Base-by-base conservation (phyloP, 2,329 filamentous ascomycete genomes). In the Aspergillus chevalieri region DNA sequence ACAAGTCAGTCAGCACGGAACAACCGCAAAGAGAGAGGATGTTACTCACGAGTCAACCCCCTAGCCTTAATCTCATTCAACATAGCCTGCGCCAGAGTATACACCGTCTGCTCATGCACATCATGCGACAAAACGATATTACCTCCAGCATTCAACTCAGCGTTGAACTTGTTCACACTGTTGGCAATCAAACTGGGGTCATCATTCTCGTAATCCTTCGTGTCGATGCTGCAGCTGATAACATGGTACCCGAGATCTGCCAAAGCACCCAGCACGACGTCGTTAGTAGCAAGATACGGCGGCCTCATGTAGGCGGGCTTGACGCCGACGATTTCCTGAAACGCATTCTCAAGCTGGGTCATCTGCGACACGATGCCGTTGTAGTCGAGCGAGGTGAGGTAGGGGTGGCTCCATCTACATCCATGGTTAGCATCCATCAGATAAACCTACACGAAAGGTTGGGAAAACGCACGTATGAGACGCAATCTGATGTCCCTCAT, bases 241-340 rank as follows among this genome's bases (percentile, higher is more conserved):
- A 76, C 64, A 52, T 75, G 72, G 55, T 78, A 78, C 1, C 68
- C 69, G 9, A 78, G 63, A 3, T 65, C 63, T 2, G 52, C 57
- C 66, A 78, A 66, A 2, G 63, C 67, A 2, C 52, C 30, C 4
- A 71, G 55, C 12, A 69, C 68, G 2, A 57, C 45, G 7, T 53
- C 61, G 33, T 65, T 65, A 41, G 66, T 65, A 4, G 57, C 59
- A 15, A 73, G 64, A 57, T 69, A 78, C 1, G 76, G 75, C 1
- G 74, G 66, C 6, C 76, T 67, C 71, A 77, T 75, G 56, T 78
- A 78, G 2, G 67, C 71, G 0, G 76, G 75, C 28, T 68, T 67
- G 43, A 66, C 63, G 28, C 75, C 74, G 26, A 77, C 57, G 43
- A 75, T 69, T 22, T 63, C 60, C 28, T 50, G 26, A 44, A 77